phyloP scores from a whole-genome alignment of 352 stramenopile species.

The Elongisporangium prolatum region DNA sequence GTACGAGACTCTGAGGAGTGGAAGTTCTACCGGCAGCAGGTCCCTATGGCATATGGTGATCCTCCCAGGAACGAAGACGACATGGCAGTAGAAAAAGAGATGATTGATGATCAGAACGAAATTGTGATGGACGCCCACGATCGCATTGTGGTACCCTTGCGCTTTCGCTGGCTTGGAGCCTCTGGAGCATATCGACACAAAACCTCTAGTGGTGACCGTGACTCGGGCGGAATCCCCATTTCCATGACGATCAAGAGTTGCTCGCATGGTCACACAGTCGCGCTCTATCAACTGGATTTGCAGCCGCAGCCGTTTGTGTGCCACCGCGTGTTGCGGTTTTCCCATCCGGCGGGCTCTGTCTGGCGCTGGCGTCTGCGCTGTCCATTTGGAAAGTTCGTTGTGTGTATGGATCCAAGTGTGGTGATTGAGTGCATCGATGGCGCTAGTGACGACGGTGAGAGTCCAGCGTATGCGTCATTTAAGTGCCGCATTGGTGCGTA shows the following conservation, averaged over 20 bases:
- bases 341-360: constrained; percentile 42
- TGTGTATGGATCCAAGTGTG: constrained; percentile 71
- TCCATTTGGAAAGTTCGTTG: constrained; percentile 45
- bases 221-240: constrained; percentile 26
- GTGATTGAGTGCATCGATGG: constrained; percentile 27
- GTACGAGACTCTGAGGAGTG: constrained; percentile 82
- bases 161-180: constrained; percentile 73
- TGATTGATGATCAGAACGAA: constrained; percentile 89
- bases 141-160: constrained; percentile 80
- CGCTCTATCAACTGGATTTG: constrained; percentile 86
- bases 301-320: constrained; percentile 71
- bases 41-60: constrained; percentile 50
- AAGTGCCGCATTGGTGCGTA: constrained; percentile 88
- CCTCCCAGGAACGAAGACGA: constrained; percentile 5
- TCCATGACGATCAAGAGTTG: constrained; percentile 81
- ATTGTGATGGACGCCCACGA: constrained; percentile 86
- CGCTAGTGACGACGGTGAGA: constrained; percentile 13
- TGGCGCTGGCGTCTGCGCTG: constrained; percentile 53
- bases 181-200: constrained; percentile 1
- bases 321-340: constrained; percentile 79
- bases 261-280: constrained; percentile 87
- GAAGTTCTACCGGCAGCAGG: constrained; percentile 63
- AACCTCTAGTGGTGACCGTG: background rate
- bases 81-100: constrained; percentile 81
- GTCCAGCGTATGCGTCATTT: constrained; percentile 28